Conservation (phyloP, 495 filamentous ascomycete genomes). For the Penicillium argentinense region DNA sequence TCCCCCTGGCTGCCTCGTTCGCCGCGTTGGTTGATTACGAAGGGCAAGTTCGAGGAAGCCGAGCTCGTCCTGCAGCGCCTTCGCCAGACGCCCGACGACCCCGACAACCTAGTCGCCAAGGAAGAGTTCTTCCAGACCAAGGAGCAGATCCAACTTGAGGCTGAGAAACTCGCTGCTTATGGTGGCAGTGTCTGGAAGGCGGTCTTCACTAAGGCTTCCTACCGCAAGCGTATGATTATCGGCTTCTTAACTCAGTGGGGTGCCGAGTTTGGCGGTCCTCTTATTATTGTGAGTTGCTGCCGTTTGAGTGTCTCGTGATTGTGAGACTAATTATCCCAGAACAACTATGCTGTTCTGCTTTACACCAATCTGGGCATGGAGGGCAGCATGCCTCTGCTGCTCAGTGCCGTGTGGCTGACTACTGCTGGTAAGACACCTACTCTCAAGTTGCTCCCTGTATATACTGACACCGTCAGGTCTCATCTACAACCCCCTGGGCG, state of each 20-base stretch:
- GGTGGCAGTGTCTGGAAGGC: slow-evolving; percentile 36
- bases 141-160: slow-evolving; percentile 39
- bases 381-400: slow-evolving; percentile 45
- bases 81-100: slow-evolving; percentile 30
- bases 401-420: slow-evolving; percentile 49
- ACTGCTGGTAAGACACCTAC: slow-evolving; percentile 30
- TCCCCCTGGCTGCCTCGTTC: slow-evolving; percentile 42
- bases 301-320: not conserved
- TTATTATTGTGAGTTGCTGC: slow-evolving; percentile 31
- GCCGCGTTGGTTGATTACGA: slow-evolving; percentile 46
- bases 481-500: slow-evolving; percentile 47
- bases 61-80: slow-evolving; percentile 31
- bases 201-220: slow-evolving; percentile 39
- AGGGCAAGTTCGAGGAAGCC: slow-evolving; percentile 40
- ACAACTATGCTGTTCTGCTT: slow-evolving; percentile 52
- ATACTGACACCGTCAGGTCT: slow-evolving; percentile 20
- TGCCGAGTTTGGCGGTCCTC: slow-evolving; percentile 37
- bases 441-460: not conserved
- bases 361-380: slow-evolving; percentile 47
- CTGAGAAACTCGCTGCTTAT: slow-evolving; percentile 23
- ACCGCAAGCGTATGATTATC: slow-evolving; percentile 43
- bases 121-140: slow-evolving; percentile 42
- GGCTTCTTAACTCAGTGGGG: slow-evolving; percentile 43
- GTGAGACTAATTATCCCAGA: slow-evolving; percentile 18
- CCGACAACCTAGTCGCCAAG: slow-evolving; percentile 31